Evolutionary conservation across 1,284 basidiomycete genomes (phyloP), one percentile per base, ranked within the genome.

Genomic region (Cryptococcus sp.): DNA sequence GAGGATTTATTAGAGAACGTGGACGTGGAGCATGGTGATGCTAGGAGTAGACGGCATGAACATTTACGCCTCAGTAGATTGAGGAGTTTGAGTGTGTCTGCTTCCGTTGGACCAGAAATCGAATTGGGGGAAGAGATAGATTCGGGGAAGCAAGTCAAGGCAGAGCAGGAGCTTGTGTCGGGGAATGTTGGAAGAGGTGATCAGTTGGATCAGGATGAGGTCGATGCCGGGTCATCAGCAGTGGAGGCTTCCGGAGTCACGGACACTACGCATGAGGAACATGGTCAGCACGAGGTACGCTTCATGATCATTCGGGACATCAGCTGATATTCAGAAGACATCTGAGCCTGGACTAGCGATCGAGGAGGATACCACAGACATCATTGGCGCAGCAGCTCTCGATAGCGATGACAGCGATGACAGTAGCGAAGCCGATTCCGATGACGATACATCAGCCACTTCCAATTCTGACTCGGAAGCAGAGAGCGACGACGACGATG

Each of bases 401-500:
- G 69, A 71, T 49, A 76, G 69, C 18, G 63, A 69, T 71, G 39
- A 41, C 10, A 41, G 11, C 70, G 32, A 67, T 37, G 23, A 32
- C 7, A 16, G 10, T 48, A 48, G 40, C 18, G 44, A 25, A 24
- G 34, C 50, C 5, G 55, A 52, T 21, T 51, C 52, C 16, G 45
- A 48, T 24, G 18, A n/a, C 18, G 31, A 42, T 11, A 51, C 53
- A 13, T 37, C 32, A 10, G 45, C 16, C 28, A 18, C 45, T 5
- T 44, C 42, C 7, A n/a, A n/a, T n/a, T 28, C 23, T n/a, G 45
- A 28, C 45, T 18, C 22, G 22, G 46, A 47, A 9, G 22, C 7
- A 11, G n/a, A 25, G 7, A 25, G n/a, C 18, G 39, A 45, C 19
- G 56, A 49, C 2, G 59, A 60, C 16, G 57, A 63, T 23, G 57